Evolutionary conservation across 164 flowering plant species (phyloP).

Genomic region (grape (Vitis vinifera)): ASM3070453v1 NC_081810.1:7847001-7847500

Average conservation of each 20-base stretch:
- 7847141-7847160: no score
- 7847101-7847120: no score
- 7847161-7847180: no score
- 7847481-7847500: neutral
- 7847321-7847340: neutral
- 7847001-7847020: no score
- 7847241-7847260: neutral
- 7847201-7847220: neutral
- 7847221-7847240: neutral
- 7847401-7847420: neutral
- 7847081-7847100: no score
- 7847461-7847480: neutral
- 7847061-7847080: no score
- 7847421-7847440: neutral
- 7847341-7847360: neutral
- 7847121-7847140: no score
- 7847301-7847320: neutral
- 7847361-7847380: neutral
- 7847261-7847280: neutral
- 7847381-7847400: neutral
- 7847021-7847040: no score
- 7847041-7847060: no score
- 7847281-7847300: neutral
- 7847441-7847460: neutral
- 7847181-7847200: neutral